phyloP scores from a whole-genome alignment of 345 rosid species.

The Eucalyptus urophylla region DNA sequence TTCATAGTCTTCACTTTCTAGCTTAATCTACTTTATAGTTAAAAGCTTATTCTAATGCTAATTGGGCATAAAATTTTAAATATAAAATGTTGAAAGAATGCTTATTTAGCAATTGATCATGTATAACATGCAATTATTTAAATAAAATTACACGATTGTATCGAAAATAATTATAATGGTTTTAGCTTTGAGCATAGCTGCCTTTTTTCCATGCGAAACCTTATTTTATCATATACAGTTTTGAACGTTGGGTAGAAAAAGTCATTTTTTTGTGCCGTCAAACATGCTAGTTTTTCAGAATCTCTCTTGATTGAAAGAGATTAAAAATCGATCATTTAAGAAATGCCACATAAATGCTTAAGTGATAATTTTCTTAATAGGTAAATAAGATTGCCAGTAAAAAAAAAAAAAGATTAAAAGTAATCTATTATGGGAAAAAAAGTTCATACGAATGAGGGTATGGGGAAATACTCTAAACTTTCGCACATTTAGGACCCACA shows the following conservation, averaged over 20 bases:
- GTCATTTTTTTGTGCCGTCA: background rate
- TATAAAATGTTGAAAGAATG: background rate
- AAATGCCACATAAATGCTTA: background rate
- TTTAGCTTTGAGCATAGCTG: background rate
- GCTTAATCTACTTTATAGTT: too few relatives aligned
- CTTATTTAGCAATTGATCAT: background rate
- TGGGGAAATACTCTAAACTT: too few relatives aligned
- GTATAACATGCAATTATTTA: background rate
- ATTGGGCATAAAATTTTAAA: too few relatives aligned
- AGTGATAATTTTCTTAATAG: background rate
- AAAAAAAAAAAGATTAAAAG: too few relatives aligned
- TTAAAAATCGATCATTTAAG: background rate
- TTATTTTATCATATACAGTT: background rate
- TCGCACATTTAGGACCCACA: too few relatives aligned
- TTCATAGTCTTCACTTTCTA: too few relatives aligned
- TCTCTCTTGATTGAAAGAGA: background rate
- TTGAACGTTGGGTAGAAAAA: background rate
- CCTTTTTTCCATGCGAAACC: background rate
- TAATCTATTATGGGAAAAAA: too few relatives aligned
- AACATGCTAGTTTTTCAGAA: fast-evolving
- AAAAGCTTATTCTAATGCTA: too few relatives aligned
- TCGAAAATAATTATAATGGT: background rate
- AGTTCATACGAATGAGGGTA: too few relatives aligned
- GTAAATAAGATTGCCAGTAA: background rate
- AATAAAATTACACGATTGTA: background rate